phyloP scores from a whole-genome alignment of 1,284 basidiomycete species.

The Ustilago lituana region DNA sequence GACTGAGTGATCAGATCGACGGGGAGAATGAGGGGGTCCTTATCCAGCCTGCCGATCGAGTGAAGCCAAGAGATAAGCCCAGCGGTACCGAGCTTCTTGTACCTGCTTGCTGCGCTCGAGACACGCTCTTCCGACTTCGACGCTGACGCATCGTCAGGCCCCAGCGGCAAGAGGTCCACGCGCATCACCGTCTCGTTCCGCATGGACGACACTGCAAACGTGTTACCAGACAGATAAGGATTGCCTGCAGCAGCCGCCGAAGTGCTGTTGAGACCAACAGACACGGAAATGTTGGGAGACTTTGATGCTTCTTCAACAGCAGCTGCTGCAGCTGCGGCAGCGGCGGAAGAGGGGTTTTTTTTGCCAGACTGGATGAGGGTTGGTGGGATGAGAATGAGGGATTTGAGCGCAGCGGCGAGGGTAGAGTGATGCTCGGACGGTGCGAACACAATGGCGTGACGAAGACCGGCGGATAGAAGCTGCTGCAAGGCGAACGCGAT shows the following conservation, averaged over 20 bases:
- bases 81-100: slow-evolving; percentile 59
- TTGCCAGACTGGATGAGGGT: slow-evolving; percentile 31
- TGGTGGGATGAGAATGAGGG: slow-evolving; percentile 56
- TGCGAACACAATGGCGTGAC: slow-evolving; percentile 59
- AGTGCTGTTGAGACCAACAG: slow-evolving; percentile 45
- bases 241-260: slow-evolving; percentile 18
- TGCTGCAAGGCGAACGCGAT: slow-evolving; percentile 63
- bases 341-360: slow-evolving; percentile 30
- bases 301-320: slow-evolving; percentile 42
- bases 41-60: slow-evolving; percentile 58
- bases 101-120: slow-evolving; percentile 26
- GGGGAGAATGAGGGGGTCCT: slow-evolving; percentile 64
- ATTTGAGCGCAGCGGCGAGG: slow-evolving; percentile 55
- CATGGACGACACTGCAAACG: slow-evolving; percentile 33
- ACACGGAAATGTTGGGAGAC: slow-evolving; percentile 51
- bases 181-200: slow-evolving; percentile 48
- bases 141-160: slow-evolving; percentile 45
- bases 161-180: slow-evolving; percentile 60
- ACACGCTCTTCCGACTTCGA: slow-evolving; percentile 14
- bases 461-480: slow-evolving; percentile 58
- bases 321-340: slow-evolving; percentile 32
- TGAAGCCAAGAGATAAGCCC: slow-evolving; percentile 65
- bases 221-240: slow-evolving; percentile 31
- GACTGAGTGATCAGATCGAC: slow-evolving; percentile 61
- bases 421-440: slow-evolving; percentile 58